These are phyloP conservation scores for Odontarrhena argentea DNA, from an alignment of 345 rosid genomes.

Conservation along the genomic window DNA sequence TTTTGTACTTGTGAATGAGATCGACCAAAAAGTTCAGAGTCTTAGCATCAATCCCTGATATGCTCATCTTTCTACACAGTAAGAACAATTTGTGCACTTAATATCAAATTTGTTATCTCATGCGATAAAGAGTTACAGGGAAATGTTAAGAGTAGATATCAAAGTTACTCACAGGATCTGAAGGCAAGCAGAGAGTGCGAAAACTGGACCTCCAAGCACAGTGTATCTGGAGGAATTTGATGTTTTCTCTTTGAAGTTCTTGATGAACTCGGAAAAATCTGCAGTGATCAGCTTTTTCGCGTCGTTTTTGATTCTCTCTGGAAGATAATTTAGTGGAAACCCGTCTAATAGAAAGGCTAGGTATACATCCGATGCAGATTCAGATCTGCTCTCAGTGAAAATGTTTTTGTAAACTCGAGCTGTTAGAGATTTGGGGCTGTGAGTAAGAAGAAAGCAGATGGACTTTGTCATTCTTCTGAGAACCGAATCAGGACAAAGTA, in stretches of 20 bases:
- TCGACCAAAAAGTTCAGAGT: slow-evolving; percentile 60
- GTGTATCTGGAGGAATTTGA: slow-evolving; percentile 42
- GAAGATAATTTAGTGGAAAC: slow-evolving; percentile 64
- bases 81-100: neutral
- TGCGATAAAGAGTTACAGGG: neutral
- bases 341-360: slow-evolving; percentile 75
- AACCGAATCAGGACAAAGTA: slow-evolving; percentile 57
- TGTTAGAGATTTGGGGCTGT: slow-evolving; percentile 54
- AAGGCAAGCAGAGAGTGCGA: slow-evolving; percentile 70
- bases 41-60: slow-evolving; percentile 59
- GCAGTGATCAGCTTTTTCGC: slow-evolving; percentile 59
- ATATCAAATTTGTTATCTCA: neutral
- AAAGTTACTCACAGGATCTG: slow-evolving; percentile 62
- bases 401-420: slow-evolving; percentile 56
- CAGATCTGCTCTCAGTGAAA: slow-evolving; percentile 46
- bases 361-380: slow-evolving; percentile 50
- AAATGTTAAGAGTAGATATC: neutral
- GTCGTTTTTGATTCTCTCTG: slow-evolving; percentile 49
- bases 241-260: slow-evolving; percentile 45
- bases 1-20: slow-evolving; percentile 46
- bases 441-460: slow-evolving; percentile 59
- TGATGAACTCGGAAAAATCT: slow-evolving; percentile 60
- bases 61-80: slow-evolving; percentile 58
- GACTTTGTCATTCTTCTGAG: slow-evolving; percentile 71
- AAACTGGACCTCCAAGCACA: slow-evolving; percentile 57